Percentiles rank a stretch among this genome's conserved stretches.
Conservation (phyloP, 129 eudicot species). For the Glebionis coronaria region DNA sequence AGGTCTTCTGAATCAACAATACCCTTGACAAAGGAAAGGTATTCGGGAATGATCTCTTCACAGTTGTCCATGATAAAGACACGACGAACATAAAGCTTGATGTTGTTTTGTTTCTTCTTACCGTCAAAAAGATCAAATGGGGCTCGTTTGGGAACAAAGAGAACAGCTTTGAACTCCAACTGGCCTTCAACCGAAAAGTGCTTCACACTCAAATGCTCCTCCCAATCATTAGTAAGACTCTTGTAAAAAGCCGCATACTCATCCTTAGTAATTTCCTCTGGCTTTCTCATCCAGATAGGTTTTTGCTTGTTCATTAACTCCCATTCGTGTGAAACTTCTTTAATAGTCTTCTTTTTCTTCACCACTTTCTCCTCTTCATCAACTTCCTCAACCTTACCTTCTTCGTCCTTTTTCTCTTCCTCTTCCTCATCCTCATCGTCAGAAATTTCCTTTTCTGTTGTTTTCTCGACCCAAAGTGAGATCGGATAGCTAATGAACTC, state of each 20-base stretch:
- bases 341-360: conserved; percentile 48
- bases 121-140: conserved; percentile 70
- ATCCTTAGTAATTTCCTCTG: conserved; percentile 69
- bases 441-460: conserved; percentile 44
- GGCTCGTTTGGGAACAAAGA: conserved; percentile 71
- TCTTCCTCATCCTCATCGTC: conserved; percentile 57
- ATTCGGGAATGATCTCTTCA: neutral
- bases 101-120: conserved; percentile 55
- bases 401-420: conserved; percentile 44
- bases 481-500: conserved; percentile 19
- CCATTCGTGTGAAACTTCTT: conserved; percentile 53
- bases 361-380: conserved; percentile 47
- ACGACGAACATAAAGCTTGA: conserved; percentile 47
- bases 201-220: conserved; percentile 66
- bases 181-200: conserved; percentile 80
- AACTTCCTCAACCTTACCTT: conserved; percentile 41
- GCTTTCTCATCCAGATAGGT: conserved; percentile 32
- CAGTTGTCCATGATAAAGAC: conserved; percentile 69
- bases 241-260: conserved; percentile 72
- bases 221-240: conserved; percentile 75
- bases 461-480: conserved; percentile 37
- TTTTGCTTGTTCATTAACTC: conserved; percentile 29
- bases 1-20: neutral
- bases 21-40: conserved; percentile 29
- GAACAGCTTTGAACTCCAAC: conserved; percentile 66